Evolutionary conservation across 495 filamentous ascomycete species (phyloP).

Genomic region (Glutinoglossum americanum): DNA sequence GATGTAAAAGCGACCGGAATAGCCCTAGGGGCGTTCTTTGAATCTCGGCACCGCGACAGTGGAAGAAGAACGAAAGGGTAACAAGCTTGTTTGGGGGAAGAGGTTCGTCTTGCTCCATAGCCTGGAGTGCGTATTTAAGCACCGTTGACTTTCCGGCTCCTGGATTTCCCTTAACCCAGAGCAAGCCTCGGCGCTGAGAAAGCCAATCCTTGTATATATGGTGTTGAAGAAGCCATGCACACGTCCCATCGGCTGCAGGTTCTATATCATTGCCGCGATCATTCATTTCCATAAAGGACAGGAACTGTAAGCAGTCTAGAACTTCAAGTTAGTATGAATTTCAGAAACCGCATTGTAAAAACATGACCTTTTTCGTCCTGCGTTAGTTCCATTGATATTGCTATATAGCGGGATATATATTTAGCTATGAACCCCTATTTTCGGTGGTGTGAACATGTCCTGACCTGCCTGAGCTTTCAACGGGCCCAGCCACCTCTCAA

Average conservation of each 20-base stretch:
- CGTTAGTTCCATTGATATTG: neutral
- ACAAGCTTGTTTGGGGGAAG: neutral
- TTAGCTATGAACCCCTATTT: too few species aligned
- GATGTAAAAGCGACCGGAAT: constrained; percentile 8
- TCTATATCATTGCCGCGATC: neutral
- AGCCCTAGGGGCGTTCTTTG: constrained; percentile 11
- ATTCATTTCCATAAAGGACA: neutral
- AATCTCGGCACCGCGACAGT: constrained; percentile 11
- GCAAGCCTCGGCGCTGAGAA: constrained; percentile 8
- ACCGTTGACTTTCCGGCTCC: constrained; percentile 25
- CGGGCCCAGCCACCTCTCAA: neutral
- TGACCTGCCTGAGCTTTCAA: neutral
- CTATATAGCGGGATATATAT: too few species aligned
- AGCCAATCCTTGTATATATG: neutral
- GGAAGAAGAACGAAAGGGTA: constrained; percentile 10
- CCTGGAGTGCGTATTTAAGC: constrained; percentile 18
- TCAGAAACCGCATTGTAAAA: neutral
- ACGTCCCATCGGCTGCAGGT: neutral
- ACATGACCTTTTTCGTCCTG: neutral
- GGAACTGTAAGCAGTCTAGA: neutral
- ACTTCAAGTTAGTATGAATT: neutral
- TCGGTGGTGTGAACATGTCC: too few species aligned
- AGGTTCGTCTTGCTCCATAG: neutral
- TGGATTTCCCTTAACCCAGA: constrained; percentile 15
- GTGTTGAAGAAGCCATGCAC: constrained; percentile 14